Conservation (phyloP, 352 stramenopile genomes). For the Ophiocytium majus region DNA sequence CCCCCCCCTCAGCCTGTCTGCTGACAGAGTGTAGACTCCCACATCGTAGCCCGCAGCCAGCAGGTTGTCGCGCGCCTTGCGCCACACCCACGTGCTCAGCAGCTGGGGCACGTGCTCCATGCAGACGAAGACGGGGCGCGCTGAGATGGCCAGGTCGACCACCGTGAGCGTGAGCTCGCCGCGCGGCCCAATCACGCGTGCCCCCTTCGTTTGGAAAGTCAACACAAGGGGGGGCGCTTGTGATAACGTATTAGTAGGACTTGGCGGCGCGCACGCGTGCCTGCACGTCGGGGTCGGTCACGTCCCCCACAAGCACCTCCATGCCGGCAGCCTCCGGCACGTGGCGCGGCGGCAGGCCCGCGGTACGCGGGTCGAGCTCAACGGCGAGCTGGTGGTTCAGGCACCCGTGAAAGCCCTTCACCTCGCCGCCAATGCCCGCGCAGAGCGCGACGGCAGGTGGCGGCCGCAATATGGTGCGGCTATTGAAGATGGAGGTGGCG, state of each 20-base stretch:
- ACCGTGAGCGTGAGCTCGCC: background rate
- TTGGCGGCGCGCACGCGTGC: background rate
- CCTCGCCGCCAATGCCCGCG: background rate
- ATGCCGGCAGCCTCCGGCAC: background rate
- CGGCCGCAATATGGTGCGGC: background rate
- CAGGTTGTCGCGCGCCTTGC: background rate
- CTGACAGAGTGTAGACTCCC: background rate
- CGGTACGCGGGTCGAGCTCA: background rate
- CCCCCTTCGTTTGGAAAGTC: background rate
- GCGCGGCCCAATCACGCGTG: background rate
- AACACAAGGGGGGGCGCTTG: background rate
- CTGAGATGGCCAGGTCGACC: background rate
- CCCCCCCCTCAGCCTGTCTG: background rate
- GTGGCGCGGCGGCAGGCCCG: background rate
- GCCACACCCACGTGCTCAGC: background rate
- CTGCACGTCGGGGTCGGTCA: background rate
- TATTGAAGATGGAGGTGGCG: background rate
- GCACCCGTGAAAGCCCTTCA: background rate
- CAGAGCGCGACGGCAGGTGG: background rate
- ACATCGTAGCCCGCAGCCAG: background rate
- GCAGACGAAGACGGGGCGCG: background rate
- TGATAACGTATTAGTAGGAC: background rate
- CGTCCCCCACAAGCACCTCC: background rate
- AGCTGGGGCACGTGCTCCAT: background rate
- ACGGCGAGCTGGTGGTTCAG: background rate